A percentile compares a stretch with the other conserved stretches of the same genome.
phyloP scores from a whole-genome alignment of 2,329 filamentous ascomycete species.

The Aureobasidium subglaciale region DNA sequence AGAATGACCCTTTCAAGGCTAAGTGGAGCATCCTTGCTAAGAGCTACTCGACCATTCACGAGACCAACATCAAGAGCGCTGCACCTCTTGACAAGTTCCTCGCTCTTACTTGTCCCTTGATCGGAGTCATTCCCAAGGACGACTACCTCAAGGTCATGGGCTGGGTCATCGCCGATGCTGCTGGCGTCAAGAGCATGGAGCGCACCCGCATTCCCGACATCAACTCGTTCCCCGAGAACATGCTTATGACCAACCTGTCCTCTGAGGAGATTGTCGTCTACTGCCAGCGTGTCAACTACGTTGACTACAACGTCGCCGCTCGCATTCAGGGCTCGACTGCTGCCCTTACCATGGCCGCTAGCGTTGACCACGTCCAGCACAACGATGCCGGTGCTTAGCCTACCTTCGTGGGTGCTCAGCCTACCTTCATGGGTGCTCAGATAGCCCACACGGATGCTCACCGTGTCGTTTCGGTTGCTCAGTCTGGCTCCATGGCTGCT shows the following conservation, averaged over 20 bases:
- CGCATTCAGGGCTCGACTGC: slow-evolving; percentile 18
- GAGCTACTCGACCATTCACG: slow-evolving; percentile 49
- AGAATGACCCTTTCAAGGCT: slow-evolving; percentile 42
- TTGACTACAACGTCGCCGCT: slow-evolving; percentile 16
- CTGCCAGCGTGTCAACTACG: slow-evolving; percentile 25
- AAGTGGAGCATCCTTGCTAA: slow-evolving; percentile 49
- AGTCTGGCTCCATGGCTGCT: background rate
- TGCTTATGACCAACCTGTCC: slow-evolving; percentile 26
- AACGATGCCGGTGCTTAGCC: background rate
- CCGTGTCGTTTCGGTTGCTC: no score
- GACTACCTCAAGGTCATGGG: slow-evolving; percentile 42
- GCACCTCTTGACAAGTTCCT: slow-evolving; percentile 45
- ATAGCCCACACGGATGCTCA: background rate
- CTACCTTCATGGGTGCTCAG: background rate
- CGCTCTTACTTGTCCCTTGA: slow-evolving; percentile 37
- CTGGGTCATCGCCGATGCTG: slow-evolving; percentile 34
- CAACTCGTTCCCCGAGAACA: slow-evolving; percentile 18
- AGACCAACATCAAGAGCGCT: slow-evolving; percentile 41
- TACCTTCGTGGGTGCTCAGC: no score
- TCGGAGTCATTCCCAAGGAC: slow-evolving; percentile 40
- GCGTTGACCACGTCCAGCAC: background rate
- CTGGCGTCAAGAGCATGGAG: slow-evolving; percentile 22
- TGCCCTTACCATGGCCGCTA: slow-evolving; percentile 21
- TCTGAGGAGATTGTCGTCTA: slow-evolving; percentile 30
- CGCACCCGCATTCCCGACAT: slow-evolving; percentile 19